A percentile compares a stretch with the other conserved stretches of the same genome.
Conservation (phyloP, 2,329 filamentous ascomycete species). For the Paraphaeosphaeria sporulosa region DNA sequence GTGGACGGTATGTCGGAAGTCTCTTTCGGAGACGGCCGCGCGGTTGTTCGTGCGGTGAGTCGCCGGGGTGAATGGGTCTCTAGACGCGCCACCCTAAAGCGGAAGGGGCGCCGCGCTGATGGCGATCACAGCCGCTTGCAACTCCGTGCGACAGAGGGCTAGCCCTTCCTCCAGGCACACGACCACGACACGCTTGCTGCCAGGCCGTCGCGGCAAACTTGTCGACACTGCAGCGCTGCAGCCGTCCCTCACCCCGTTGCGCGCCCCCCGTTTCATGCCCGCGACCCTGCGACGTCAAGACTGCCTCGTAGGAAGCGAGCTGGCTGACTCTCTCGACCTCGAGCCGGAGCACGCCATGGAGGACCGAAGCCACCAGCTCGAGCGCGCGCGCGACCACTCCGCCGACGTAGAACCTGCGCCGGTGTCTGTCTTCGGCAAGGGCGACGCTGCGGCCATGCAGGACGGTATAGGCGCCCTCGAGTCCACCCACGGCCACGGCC, state of each 20-base stretch:
- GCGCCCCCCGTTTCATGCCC: conserved; percentile 34
- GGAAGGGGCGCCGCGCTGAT: too few relatives aligned
- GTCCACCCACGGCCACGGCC: conserved; percentile 11
- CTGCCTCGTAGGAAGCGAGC: conserved; percentile 33
- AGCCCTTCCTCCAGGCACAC: conserved; percentile 28
- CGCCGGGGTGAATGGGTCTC: background rate
- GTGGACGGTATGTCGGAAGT: too few relatives aligned
- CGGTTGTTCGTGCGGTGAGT: background rate
- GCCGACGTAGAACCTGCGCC: conserved; percentile 25
- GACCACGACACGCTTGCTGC: conserved; percentile 20
- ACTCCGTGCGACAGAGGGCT: conserved; percentile 8
- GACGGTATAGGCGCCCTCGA: conserved; percentile 13
- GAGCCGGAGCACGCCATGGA: conserved; percentile 38
- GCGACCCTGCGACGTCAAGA: conserved; percentile 32
- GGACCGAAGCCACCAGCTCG: conserved; percentile 26
- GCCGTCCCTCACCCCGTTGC: conserved; percentile 32
- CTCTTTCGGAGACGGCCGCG: background rate
- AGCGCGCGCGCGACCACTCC: conserved; percentile 20
- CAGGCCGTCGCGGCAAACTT: background rate
- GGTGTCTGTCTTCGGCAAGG: conserved; percentile 10
- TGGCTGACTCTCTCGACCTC: conserved; percentile 32
- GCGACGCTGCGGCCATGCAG: conserved; percentile 8
- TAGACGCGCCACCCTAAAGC: background rate
- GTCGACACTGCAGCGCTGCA: conserved; percentile 26
- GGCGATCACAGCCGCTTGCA: conserved; percentile 7